Evolutionary conservation across 495 filamentous ascomycete genomes (phyloP), one percentile per base, ranked within the genome.

Genomic region (Staphylotrichum tortipilum): DNA sequence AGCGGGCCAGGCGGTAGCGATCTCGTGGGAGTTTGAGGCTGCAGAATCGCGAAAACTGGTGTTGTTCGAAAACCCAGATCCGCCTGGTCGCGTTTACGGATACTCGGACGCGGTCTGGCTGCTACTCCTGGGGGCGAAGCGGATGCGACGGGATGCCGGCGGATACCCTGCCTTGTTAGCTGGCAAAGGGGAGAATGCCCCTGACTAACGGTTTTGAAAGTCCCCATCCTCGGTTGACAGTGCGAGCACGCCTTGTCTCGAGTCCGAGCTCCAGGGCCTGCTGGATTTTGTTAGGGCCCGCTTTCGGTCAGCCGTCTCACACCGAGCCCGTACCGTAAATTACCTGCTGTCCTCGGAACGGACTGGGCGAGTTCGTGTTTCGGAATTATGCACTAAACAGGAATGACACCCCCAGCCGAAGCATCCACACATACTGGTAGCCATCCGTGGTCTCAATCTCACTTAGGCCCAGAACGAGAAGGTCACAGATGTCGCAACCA

Each of bases 141-240:
- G 46, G 46, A 48, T 48, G 34, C 34, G 5, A n/a, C 45, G 45
- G 34, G 33, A 38, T 15, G 46, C 35, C n/a, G 23, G 18, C 36
- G 46, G 46, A 29, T 23, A 40, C 46, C 35, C 15, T 49, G 46
- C 26, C 22, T 14, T n/a, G 30, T 35, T 24, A 35, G 21, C n/a
- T 9, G 17, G 17, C 26, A 26, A 35, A 48, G 17, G 36, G 17
- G 49, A 21, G 3, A 8, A 7, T n/a, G 40, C 49, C 30, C 40
- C 40, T 50, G 33, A 31, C 12, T 17, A 14, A 1, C 11, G 31
- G 30, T 45, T 28, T n/a, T 7, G 17, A 18, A 21, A 22, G 4
- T 12, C n/a, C 8, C 21, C 5, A 2, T 7, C n/a, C 7, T 1
- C 10, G 24, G 34, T 24, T 31, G 7, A 9, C 48, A 45, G 49